Conservation (phyloP, 441 rosid genomes). For the Erysimum pusillum region DNA sequence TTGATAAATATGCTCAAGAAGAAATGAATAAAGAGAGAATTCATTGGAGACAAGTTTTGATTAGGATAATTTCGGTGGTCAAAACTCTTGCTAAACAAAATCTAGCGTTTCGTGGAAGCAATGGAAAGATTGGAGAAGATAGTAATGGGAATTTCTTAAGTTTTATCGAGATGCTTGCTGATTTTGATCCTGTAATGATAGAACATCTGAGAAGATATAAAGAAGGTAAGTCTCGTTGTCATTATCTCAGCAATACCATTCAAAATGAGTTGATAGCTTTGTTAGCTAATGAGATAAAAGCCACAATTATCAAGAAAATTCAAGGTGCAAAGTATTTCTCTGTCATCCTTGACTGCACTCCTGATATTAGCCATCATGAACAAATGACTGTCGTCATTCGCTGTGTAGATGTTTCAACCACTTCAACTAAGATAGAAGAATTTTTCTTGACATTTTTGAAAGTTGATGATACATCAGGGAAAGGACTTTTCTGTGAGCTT, state of each 20-base stretch:
- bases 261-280: not conserved
- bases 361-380: not conserved
- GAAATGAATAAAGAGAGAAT: too few species aligned
- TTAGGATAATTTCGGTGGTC: too few species aligned
- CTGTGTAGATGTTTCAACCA: not conserved
- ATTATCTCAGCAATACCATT: not conserved
- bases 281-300: not conserved
- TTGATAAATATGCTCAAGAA: too few species aligned
- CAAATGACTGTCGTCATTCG: not conserved
- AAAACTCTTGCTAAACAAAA: too few species aligned
- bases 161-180: conserved; percentile 10
- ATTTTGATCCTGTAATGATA: not conserved
- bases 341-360: not conserved
- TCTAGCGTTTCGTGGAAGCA: too few species aligned
- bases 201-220: not conserved
- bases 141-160: too few species aligned
- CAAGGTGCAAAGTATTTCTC: not conserved
- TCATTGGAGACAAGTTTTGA: too few species aligned
- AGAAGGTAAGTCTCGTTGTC: not conserved
- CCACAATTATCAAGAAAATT: too few species aligned
- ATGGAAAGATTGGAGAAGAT: too few species aligned
- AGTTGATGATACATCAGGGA: not conserved
- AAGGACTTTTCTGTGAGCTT: not conserved
- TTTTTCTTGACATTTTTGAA: not conserved
- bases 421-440: not conserved